Percentiles rank a stretch among this genome's conserved stretches.
Conservation (phyloP, 2,329 filamentous ascomycete species). For the Monosporascus cannonballus region DNA sequence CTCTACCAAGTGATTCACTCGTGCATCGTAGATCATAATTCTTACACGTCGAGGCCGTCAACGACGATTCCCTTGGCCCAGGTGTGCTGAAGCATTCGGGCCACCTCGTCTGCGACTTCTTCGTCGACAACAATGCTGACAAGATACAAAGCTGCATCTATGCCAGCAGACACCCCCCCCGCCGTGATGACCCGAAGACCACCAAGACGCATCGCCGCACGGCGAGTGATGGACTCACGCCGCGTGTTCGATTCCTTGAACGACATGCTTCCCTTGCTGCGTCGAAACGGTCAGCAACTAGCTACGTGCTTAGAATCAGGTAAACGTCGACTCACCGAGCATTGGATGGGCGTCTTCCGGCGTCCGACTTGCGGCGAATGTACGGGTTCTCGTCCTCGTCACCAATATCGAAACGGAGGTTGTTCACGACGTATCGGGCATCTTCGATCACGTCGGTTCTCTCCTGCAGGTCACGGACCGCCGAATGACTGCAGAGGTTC, state of each 20-base stretch:
- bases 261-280: conserved; percentile 76
- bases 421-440: conserved; percentile 81
- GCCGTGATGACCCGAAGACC: conserved; percentile 70
- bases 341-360: conserved; percentile 53
- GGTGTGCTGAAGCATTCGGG: conserved; percentile 69
- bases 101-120: conserved; percentile 69
- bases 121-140: conserved; percentile 77
- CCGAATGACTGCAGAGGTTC: conserved; percentile 70
- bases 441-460: conserved; percentile 80
- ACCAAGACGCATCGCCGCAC: conserved; percentile 67
- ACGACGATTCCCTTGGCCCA: conserved; percentile 84
- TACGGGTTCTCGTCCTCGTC: conserved; percentile 80
- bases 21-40: conserved; percentile 11
- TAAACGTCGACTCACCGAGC: conserved; percentile 43
- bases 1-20: conserved; percentile 6
- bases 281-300: conserved; percentile 16
- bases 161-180: conserved; percentile 70
- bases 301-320: background rate
- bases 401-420: conserved; percentile 78
- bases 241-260: conserved; percentile 68
- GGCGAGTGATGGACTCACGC: conserved; percentile 74
- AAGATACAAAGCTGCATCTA: conserved; percentile 80
- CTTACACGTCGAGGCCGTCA: conserved; percentile 75
- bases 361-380: conserved; percentile 68
- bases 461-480: conserved; percentile 63